These are phyloP conservation scores for Lodderomyces margitis DNA, from an alignment of 1,139 yeast genomes.

Conservation along the genomic window DNA sequence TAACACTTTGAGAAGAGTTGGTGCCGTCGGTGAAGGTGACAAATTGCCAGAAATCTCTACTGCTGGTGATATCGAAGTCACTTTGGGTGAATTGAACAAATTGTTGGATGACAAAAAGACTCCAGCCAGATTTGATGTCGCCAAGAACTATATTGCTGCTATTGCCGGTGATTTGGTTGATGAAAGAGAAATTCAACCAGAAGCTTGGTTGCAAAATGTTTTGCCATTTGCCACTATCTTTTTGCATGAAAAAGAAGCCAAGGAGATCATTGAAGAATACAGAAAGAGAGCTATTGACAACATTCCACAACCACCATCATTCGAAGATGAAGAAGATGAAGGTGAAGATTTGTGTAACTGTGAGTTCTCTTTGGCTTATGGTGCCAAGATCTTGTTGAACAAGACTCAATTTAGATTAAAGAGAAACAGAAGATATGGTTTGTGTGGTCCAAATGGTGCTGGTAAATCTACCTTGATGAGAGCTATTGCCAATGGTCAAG, in stretches of 20 bases:
- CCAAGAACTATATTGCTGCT: conserved; percentile 82
- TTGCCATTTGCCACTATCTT: conserved; percentile 94
- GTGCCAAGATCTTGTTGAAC: conserved; percentile 99
- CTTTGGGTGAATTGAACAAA: conserved; percentile 76
- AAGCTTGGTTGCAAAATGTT: conserved; percentile 83
- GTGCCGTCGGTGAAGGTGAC: conserved; percentile 90
- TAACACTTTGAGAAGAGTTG: conserved; percentile 97
- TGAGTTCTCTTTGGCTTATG: conserved; percentile 99
- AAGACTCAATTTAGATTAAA: conserved; percentile 98
- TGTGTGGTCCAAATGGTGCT: conserved; percentile 99
- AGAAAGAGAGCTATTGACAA: conserved; percentile 96
- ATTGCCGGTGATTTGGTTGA: conserved; percentile 99
- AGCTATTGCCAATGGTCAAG: conserved; percentile 99
- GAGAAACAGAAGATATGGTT: conserved; percentile 99
- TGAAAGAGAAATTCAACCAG: conserved; percentile 93
- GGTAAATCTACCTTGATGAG: conserved; percentile 99
- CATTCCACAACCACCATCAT: conserved; percentile 93
- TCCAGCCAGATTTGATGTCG: conserved; percentile 74
- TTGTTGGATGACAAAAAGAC: conserved; percentile 69
- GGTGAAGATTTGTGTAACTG: conserved; percentile 99
- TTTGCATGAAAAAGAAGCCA: conserved; percentile 90
- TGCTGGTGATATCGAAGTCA: conserved; percentile 93
- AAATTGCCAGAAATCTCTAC: conserved; percentile 93
- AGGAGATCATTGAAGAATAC: conserved; percentile 88
- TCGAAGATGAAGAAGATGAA: conserved; percentile 99